Evolutionary conservation across 805 yeast genomes (phyloP), one percentile per base, ranked within the genome.

Genomic region (Ogataea pilisensis): DNA sequence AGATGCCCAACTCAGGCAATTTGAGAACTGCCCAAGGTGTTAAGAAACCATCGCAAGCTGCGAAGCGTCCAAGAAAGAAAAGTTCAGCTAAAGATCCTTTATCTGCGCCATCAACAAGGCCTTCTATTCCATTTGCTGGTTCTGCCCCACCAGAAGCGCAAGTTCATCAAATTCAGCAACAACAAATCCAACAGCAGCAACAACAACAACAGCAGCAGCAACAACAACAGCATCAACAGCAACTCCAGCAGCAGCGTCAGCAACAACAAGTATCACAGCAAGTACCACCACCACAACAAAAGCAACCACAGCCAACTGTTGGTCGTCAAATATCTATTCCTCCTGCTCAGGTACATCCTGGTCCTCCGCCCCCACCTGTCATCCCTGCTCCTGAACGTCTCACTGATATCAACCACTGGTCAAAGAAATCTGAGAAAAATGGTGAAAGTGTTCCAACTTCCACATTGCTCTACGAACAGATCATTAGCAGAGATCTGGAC

Each of bases 381-480:
- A 43, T 62, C 18, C 67, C 58, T 24, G 51, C 68, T 6, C 50
- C 68, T 8, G 56, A 58, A 17, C 55, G 57, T 4, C 58, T 57
- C 8, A 45, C 40, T 2, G 51, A 43, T 26, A 17, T 68, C 2
- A 65, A 68, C 28, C 70, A 70, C 43, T 83, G 89, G 90, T 78
- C 86, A 1, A 70, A 71, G 13, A 66, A 64, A 30, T 53, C 73
- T 21, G 51, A 26, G 9, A 45, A 45, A 14, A 48, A 54, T 12
- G 41, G 39, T 2, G 50, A 53, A 31, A 60, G 61, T 8, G 64
- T 68, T 2, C 71, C 78, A 0, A 43, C 64, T 2, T 82, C 80
- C 43, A 63, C 78, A 11, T 54, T 68, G 40, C 46, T 80, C 13
- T 85, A 83, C 55, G 93, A 85, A 53, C 76, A 74, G 49, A 57